A percentile compares a stretch with the other conserved stretches of the same genome.
phyloP scores from a whole-genome alignment of 441 rosid species.

The Gossypium aridum region DNA sequence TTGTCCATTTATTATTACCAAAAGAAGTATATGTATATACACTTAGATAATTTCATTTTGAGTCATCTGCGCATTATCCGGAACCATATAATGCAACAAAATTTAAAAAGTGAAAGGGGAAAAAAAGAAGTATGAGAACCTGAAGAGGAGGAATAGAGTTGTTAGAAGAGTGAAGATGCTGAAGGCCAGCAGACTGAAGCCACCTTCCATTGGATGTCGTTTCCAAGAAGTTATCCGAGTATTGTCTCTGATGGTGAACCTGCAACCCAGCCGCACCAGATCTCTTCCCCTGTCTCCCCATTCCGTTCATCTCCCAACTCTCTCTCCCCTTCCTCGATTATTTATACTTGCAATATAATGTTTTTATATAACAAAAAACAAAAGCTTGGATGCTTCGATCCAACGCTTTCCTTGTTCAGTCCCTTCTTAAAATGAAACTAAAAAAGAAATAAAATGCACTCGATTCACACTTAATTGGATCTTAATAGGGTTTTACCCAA shows the following conservation, averaged over 20 bases:
- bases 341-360: neutral
- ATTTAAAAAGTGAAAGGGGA: neutral
- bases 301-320: constrained; percentile 53
- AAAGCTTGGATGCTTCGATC: constrained; percentile 1
- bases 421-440: neutral
- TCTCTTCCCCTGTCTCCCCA: constrained; percentile 70
- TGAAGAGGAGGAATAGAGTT: constrained; percentile 56
- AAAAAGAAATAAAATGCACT: neutral
- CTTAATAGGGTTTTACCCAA: neutral
- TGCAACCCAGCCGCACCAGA: constrained; percentile 71
- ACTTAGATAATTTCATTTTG: neutral
- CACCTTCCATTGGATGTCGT: constrained; percentile 73
- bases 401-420: neutral
- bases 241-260: constrained; percentile 83
- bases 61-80: neutral
- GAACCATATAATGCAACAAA: neutral
- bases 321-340: constrained; percentile 1
- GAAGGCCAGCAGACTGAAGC: constrained; percentile 94
- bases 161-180: constrained; percentile 60
- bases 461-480: neutral
- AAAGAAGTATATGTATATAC: neutral
- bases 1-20: neutral
- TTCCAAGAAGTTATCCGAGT: constrained; percentile 69
- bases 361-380: neutral
- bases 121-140: constrained; percentile 22